phyloP scores from a whole-genome alignment of 345 rosid species.

The Pugionium dolabratum region DNA sequence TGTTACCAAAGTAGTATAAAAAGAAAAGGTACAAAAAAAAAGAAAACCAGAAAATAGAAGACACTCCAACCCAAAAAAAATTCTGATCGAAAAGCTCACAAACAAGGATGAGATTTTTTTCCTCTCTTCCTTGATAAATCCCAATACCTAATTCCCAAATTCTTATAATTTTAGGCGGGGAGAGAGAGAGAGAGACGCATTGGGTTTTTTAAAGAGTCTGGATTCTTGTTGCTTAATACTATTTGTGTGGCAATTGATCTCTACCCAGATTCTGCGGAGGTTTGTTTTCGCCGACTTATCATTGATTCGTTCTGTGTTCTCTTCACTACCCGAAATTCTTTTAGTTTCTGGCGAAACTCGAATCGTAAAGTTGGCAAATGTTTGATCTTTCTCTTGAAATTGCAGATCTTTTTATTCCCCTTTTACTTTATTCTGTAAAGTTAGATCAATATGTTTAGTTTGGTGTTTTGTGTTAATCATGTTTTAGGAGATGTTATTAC shows the following conservation, averaged over 20 bases:
- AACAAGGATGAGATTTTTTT: conserved; percentile 13
- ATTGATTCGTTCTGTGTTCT: not conserved
- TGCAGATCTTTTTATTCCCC: conserved; percentile 17
- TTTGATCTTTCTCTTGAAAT: conserved; percentile 17
- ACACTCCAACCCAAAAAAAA: not conserved
- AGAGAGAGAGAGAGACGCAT: conserved; percentile 25
- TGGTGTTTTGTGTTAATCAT: conserved; percentile 14
- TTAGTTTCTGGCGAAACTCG: not conserved
- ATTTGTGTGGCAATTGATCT: conserved; percentile 27
- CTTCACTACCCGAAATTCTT: not conserved
- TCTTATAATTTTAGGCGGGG: conserved; percentile 18
- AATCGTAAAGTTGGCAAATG: not conserved
- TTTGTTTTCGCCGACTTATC: conserved; percentile 2
- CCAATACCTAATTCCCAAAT: conserved; percentile 25
- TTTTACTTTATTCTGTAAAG: conserved; percentile 12
- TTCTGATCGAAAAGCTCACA: conserved; percentile 18
- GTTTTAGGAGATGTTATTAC: conserved; percentile 3
- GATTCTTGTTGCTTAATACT: conserved; percentile 25
- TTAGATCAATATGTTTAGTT: conserved; percentile 15
- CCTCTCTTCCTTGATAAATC: conserved; percentile 33
- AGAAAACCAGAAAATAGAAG: not conserved
- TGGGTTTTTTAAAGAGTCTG: not conserved
- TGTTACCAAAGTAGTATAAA: not conserved
- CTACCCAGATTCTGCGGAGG: conserved; percentile 36
- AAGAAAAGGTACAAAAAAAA: not conserved